Conservation (phyloP, 2,329 filamentous ascomycete genomes). For the Neonectria faginata region DNA sequence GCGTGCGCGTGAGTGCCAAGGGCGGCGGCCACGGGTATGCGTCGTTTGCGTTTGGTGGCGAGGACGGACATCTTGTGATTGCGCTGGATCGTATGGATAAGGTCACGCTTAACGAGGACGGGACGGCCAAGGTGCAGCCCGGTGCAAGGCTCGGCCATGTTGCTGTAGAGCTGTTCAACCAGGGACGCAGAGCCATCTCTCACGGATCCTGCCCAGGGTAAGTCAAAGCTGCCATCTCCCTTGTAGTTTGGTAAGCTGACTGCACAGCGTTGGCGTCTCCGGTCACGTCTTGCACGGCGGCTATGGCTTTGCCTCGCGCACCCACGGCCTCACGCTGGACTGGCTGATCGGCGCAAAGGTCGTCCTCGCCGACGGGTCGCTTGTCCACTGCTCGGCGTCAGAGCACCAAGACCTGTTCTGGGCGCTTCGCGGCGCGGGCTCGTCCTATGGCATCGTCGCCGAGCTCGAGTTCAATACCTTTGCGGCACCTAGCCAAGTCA, state of each 20-base stretch:
- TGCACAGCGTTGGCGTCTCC: conserved; percentile 43
- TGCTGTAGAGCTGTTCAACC: conserved; percentile 53
- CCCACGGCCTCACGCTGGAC: conserved; percentile 46
- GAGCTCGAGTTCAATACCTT: conserved; percentile 47
- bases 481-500: conserved; percentile 35
- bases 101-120: conserved; percentile 42
- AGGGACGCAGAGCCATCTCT: conserved; percentile 56
- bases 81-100: conserved; percentile 55
- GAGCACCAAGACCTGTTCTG: conserved; percentile 47
- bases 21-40: conserved; percentile 67
- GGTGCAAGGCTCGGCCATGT: conserved; percentile 64
- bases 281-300: conserved; percentile 48
- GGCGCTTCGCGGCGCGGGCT: conserved; percentile 48
- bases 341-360: conserved; percentile 46
- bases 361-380: conserved; percentile 45
- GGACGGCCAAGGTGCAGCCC: conserved; percentile 48
- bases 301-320: conserved; percentile 48
- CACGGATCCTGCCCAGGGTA: conserved; percentile 67
- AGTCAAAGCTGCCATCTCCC: conserved; percentile 33
- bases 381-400: conserved; percentile 38
- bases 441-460: conserved; percentile 48
- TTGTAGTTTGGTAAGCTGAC: conserved; percentile 21
- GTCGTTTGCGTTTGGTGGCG: conserved; percentile 59
- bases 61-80: conserved; percentile 56
- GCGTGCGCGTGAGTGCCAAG: conserved; percentile 62